A percentile compares a stretch with the other conserved stretches of the same genome.
Conservation (phyloP, 2,329 filamentous ascomycete genomes). For the Alternaria solani region DNA sequence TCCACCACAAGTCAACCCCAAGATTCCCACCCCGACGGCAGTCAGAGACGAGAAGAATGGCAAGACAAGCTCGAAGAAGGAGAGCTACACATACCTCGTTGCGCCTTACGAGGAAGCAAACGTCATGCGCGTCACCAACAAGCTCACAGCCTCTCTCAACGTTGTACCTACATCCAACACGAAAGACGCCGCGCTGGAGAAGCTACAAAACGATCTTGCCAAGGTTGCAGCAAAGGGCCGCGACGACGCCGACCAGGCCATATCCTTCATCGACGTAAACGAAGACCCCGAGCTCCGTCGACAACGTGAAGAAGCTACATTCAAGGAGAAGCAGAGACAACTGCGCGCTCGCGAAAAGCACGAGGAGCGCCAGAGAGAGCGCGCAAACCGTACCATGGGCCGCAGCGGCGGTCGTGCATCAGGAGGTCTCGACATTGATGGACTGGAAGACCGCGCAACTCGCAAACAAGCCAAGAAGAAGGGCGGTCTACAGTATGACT, state of each 20-base stretch:
- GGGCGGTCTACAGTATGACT: conserved; percentile 54
- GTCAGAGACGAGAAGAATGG: conserved; percentile 27
- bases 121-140: conserved; percentile 75
- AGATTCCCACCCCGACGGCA: conserved; percentile 59
- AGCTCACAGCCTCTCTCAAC: conserved; percentile 76
- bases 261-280: conserved; percentile 73
- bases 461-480: conserved; percentile 46
- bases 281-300: conserved; percentile 79
- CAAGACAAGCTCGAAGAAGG: conserved; percentile 58
- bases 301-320: conserved; percentile 74
- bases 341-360: conserved; percentile 72
- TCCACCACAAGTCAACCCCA: conserved; percentile 62
- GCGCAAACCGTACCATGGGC: conserved; percentile 59
- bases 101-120: conserved; percentile 74
- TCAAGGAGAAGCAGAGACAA: conserved; percentile 73
- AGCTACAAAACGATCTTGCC: conserved; percentile 72
- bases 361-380: conserved; percentile 69
- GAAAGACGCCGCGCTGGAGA: conserved; percentile 75
- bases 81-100: conserved; percentile 79
- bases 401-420: conserved; percentile 61
- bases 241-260: conserved; percentile 58
- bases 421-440: conserved; percentile 64
- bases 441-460: conserved; percentile 63
- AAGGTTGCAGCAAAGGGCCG: conserved; percentile 63
- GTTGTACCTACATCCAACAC: conserved; percentile 72